A percentile compares a stretch with the other conserved stretches of the same genome.
Evolutionary conservation across 2,329 filamentous ascomycete species (phyloP).

Genomic region (Trichoderma sp.): DNA sequence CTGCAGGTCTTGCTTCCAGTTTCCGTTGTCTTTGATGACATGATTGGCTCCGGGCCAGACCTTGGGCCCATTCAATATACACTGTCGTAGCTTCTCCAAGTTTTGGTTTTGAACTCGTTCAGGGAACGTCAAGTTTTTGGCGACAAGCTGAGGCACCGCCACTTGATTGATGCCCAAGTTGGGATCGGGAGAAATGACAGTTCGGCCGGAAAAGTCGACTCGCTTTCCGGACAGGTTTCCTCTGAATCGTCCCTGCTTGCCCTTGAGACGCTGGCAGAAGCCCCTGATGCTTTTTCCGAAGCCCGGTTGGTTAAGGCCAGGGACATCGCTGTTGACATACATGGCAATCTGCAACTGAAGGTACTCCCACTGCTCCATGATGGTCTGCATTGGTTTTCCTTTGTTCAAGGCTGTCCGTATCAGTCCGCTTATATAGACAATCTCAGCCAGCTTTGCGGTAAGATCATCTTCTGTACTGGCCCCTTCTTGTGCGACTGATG

Average conservation of each 20-base stretch:
- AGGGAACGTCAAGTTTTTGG: slow-evolving; percentile 93
- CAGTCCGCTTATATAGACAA: slow-evolving; percentile 86
- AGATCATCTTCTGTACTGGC: slow-evolving; percentile 95
- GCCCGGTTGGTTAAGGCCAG: slow-evolving; percentile 83
- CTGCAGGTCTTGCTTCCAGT: slow-evolving; percentile 71
- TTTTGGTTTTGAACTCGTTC: slow-evolving; percentile 85
- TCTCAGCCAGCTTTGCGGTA: slow-evolving; percentile 94
- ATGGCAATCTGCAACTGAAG: slow-evolving; percentile 92
- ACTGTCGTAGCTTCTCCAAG: slow-evolving; percentile 71
- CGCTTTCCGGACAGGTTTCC: slow-evolving; percentile 97
- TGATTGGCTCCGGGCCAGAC: slow-evolving; percentile 87
- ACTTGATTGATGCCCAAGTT: slow-evolving; percentile 93
- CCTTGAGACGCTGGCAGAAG: slow-evolving; percentile 92
- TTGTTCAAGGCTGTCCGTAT: slow-evolving; percentile 79
- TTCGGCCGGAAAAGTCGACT: slow-evolving; percentile 96
- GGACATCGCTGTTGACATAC: slow-evolving; percentile 96
- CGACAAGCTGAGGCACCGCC: slow-evolving; percentile 85
- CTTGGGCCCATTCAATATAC: slow-evolving; percentile 71
- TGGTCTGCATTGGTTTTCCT: slow-evolving; percentile 79
- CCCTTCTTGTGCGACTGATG: slow-evolving; percentile 88
- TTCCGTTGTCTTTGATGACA: slow-evolving; percentile 64
- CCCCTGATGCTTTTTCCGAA: slow-evolving; percentile 87
- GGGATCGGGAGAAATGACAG: slow-evolving; percentile 95
- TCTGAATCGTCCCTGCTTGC: slow-evolving; percentile 95
- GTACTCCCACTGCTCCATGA: slow-evolving; percentile 99